Evolutionary conservation across 176 grass and related monocot genomes (phyloP).

Genomic region (Chrysopogon serrulatus): DNA sequence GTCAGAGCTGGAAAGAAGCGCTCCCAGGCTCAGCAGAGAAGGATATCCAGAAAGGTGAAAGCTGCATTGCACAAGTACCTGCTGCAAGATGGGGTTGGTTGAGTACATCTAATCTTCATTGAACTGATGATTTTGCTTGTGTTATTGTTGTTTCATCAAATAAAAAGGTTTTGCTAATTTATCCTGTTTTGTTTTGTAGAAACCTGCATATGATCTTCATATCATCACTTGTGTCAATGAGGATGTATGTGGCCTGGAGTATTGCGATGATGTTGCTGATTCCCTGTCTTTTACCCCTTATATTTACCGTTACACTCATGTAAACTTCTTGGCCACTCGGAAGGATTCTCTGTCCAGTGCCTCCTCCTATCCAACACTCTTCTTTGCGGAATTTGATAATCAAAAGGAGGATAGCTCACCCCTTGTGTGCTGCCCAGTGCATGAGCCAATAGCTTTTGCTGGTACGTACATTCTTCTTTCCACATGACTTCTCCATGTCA

Average conservation of each 20-base stretch:
- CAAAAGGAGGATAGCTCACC: neutral
- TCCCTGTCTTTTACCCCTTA: neutral
- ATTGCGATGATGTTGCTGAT: neutral
- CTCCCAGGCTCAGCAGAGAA: neutral
- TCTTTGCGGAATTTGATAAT: constrained; percentile 33
- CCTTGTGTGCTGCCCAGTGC: neutral
- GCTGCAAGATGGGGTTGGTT: constrained; percentile 4
- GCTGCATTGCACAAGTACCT: neutral
- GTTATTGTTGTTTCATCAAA: neutral
- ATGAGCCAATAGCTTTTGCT: constrained; percentile 16
- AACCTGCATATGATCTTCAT: constrained; percentile 24
- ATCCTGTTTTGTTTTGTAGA: neutral
- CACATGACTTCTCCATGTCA: neutral
- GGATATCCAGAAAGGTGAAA: neutral
- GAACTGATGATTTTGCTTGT: neutral
- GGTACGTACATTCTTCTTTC: constrained; percentile 12
- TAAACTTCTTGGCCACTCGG: constrained; percentile 15
- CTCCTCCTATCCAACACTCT: neutral
- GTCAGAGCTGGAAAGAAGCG: neutral
- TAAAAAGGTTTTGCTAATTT: neutral
- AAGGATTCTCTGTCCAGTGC: neutral
- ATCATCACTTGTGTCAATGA: constrained; percentile 17
- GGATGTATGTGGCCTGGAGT: neutral
- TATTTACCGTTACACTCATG: constrained; percentile 19
- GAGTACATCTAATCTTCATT: neutral